Base-by-base conservation (phyloP, 306 rosid genomes). In the Castanea sativa region DNA sequence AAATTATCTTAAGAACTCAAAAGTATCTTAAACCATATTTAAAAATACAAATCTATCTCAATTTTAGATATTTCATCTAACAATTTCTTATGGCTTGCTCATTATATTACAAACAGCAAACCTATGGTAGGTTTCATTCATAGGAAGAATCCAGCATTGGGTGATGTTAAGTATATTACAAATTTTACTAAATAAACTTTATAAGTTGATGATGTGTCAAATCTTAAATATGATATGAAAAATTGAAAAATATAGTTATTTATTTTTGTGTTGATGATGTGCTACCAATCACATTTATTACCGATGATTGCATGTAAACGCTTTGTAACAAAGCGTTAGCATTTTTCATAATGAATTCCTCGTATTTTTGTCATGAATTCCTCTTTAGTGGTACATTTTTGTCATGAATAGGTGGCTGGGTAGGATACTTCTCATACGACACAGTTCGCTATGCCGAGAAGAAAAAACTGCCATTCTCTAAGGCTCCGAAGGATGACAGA, bases 371-470 rank as follows among this genome's bases (percentile, higher is more conserved):
- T 1, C 58, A 21, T 32, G 63, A 55, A 59, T 56, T 45, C 58
- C 45, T 41, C 12, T 78, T 72, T 77, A 58, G 52, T 80, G 59
- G 23, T 65, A 38, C 77, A 76, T 55, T 68, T 60, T 32, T 65
- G 11, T 78, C 51, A 25, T 80, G 55, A 67, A 5, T 75, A 93
- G 98, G 98, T 84, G 98, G 97, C 55, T 93, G 97, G 98, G 95
- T 87, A 11, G 98, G 97, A 57, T 91, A 87, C 81, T 93, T 91
- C 74, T 91, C 98, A 4, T 93, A 93, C 65, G 98, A 93, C 68
- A 93, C 98, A 59, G 86, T 93, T 84, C 97, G 98, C 11, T 91
- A 91, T 57, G 93, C 79, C 73, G 98, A 93, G 79, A 91, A 86
- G 87, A 88, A 84, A 84, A 91, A 84, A 60, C 76, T 91, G 18